A percentile compares a stretch with the other conserved stretches of the same genome.
Evolutionary conservation across 805 yeast species (phyloP).

Genomic region (Ogataea neopini): DNA sequence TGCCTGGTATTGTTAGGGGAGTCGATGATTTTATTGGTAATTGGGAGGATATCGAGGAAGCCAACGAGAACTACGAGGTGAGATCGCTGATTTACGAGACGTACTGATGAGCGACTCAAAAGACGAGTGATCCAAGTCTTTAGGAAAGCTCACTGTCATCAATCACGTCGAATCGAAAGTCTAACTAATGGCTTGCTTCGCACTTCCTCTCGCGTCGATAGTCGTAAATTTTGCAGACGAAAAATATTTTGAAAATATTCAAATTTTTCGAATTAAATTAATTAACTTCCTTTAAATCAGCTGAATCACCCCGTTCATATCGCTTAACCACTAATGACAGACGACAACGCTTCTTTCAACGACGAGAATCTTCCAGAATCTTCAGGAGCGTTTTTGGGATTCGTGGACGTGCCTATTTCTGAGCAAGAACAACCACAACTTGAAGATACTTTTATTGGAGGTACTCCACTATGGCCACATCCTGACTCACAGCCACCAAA

Average conservation of each 20-base stretch:
- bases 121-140: too few relatives aligned
- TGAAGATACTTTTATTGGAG: slow-evolving; percentile 83
- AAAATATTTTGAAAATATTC: background rate
- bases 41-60: slow-evolving; percentile 82
- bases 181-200: too few relatives aligned
- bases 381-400: slow-evolving; percentile 51
- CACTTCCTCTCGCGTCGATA: too few relatives aligned
- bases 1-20: slow-evolving; percentile 86
- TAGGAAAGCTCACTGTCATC: too few relatives aligned
- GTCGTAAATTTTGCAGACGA: too few relatives aligned
- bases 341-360: slow-evolving; percentile 2
- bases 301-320: too few relatives aligned
- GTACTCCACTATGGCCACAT: slow-evolving; percentile 71
- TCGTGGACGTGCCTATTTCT: slow-evolving; percentile 59
- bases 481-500: slow-evolving; percentile 56
- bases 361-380: slow-evolving; percentile 11
- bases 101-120: slow-evolving; percentile 40
- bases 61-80: slow-evolving; percentile 75
- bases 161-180: too few relatives aligned
- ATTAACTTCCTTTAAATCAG: too few relatives aligned
- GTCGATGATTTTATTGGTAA: slow-evolving; percentile 82
- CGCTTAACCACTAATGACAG: too few relatives aligned
- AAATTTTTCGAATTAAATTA: background rate
- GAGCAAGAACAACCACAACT: slow-evolving; percentile 46
- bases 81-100: slow-evolving; percentile 66